These are phyloP conservation scores for Nicotiana benthamiana DNA, from an alignment of 257 asterid species.

Conservation along the genomic window DNA sequence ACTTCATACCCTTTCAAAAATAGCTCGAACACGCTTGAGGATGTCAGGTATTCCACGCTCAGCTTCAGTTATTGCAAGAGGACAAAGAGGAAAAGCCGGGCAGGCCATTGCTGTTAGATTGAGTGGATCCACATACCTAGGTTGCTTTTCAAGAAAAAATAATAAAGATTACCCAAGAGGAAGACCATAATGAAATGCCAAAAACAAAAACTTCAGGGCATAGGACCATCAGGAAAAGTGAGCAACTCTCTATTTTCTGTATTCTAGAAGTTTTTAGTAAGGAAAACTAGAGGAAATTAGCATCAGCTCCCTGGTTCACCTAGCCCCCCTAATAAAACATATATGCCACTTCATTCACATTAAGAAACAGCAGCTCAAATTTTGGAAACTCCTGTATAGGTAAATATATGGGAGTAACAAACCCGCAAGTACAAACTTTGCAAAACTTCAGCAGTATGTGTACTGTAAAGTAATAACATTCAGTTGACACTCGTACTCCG, in stretches of 20 bases:
- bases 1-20: slow-evolving; percentile 63
- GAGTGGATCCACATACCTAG: slow-evolving; percentile 88
- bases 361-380: slow-evolving; percentile 1
- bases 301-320: neutral
- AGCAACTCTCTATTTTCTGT: neutral
- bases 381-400: neutral
- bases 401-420: neutral
- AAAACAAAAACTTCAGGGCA: neutral
- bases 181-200: neutral
- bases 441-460: neutral
- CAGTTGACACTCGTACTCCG: neutral
- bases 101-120: slow-evolving; percentile 95
- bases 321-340: neutral
- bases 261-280: neutral
- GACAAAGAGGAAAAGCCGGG: slow-evolving; percentile 95
- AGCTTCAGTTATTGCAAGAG: slow-evolving; percentile 94
- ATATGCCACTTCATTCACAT: neutral
- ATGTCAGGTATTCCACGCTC: slow-evolving; percentile 94
- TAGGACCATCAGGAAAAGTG: neutral
- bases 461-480: neutral
- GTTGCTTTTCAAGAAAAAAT: slow-evolving; percentile 48
- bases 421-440: neutral
- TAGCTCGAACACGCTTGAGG: slow-evolving; percentile 82
- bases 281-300: neutral
- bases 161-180: neutral